These are phyloP conservation scores for Pseudogymnoascus sp. DNA, from an alignment of 2,329 filamentous ascomycete genomes.

Conservation along the genomic window DNA sequence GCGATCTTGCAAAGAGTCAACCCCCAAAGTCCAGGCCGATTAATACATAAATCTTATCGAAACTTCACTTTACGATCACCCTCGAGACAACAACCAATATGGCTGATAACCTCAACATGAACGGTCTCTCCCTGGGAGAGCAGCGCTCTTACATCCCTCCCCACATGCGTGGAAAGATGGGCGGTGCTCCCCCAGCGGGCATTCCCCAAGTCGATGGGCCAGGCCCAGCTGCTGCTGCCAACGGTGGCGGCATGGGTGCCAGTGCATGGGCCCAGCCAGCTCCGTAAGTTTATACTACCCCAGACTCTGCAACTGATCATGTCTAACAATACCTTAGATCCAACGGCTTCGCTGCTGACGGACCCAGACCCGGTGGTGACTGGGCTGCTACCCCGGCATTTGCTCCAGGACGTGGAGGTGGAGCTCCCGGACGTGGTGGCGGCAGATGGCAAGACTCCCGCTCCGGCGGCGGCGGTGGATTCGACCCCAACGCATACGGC, in stretches of 20 bases:
- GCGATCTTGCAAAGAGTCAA: constrained; percentile 19
- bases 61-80: constrained; percentile 11
- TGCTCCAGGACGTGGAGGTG: constrained; percentile 24
- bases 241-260: constrained; percentile 42
- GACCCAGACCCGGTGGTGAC: constrained; percentile 23
- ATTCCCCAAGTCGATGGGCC: constrained; percentile 10
- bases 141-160: constrained; percentile 75
- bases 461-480: constrained; percentile 30
- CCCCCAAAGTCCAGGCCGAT: background rate
- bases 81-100: constrained; percentile 41
- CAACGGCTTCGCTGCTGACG: constrained; percentile 37
- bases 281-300: constrained; percentile 37
- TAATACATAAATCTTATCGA: constrained; percentile 4
- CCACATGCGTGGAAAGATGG: constrained; percentile 62
- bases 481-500: constrained; percentile 55
- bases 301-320: background rate
- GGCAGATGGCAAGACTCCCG: constrained; percentile 24
- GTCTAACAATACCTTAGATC: constrained; percentile 31
- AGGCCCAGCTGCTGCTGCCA: constrained; percentile 10
- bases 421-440: constrained; percentile 30
- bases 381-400: constrained; percentile 31
- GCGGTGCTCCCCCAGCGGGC: constrained; percentile 19
- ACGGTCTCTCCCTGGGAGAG: constrained; percentile 56
- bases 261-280: constrained; percentile 48
- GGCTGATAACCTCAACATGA: constrained; percentile 81